Conservation (phyloP, 345 rosid species). For the Eucalyptus coolabah region DNA sequence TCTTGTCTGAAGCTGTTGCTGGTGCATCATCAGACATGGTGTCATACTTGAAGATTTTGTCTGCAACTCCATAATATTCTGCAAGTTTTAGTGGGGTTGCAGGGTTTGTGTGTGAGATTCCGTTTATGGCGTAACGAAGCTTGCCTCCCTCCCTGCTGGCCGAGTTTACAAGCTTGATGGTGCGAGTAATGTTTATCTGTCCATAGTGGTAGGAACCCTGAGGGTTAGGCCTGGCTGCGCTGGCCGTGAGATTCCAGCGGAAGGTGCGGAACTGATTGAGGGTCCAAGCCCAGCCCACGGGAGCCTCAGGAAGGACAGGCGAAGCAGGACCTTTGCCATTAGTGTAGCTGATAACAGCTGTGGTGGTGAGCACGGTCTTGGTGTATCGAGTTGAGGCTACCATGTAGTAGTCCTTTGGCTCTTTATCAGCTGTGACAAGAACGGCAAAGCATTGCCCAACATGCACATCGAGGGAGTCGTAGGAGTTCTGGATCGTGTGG, state of each 20-base stretch:
- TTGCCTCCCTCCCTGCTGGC: not conserved
- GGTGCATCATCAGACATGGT: constrained; percentile 6
- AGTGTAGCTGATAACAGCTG: constrained; percentile 17
- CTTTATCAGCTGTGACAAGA: constrained; percentile 12
- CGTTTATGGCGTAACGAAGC: constrained; percentile 18
- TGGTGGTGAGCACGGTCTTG: constrained; percentile 1
- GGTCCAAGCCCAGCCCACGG: constrained; percentile 23
- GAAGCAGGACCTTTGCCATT: constrained; percentile 3
- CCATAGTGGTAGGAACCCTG: constrained; percentile 42
- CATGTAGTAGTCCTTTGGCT: constrained; percentile 18
- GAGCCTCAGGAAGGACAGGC: constrained; percentile 13
- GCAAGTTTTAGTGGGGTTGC: constrained; percentile 29
- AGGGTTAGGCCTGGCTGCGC: constrained; percentile 39
- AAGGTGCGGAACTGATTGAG: constrained; percentile 27
- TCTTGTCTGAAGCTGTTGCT: not conserved
- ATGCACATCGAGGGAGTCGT: constrained; percentile 19
- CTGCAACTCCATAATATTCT: constrained; percentile 9
- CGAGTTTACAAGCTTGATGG: constrained; percentile 18
- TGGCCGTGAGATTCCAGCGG: constrained; percentile 23
- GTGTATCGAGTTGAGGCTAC: constrained; percentile 29
- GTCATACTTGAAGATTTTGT: not conserved
- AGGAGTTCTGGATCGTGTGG: constrained; percentile 8
- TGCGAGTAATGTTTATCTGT: constrained; percentile 16
- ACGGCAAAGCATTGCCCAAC: constrained; percentile 27
- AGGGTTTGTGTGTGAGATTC: constrained; percentile 18